Evolutionary conservation across 208 protist species (phyloP).

Genomic region (Trichomonas tenax): DNA sequence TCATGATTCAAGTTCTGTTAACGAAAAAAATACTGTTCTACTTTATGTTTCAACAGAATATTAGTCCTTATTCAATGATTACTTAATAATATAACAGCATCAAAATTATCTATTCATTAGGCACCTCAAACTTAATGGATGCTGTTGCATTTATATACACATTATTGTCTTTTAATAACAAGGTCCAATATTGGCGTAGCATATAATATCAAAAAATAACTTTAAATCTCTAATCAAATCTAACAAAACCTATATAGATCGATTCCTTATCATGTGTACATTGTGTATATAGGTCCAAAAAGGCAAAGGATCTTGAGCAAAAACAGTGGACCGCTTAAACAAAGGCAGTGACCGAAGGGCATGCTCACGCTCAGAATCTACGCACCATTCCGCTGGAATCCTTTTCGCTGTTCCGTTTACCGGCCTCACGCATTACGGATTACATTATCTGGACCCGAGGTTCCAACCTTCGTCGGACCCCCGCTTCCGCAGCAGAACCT

Average conservation of each 20-base stretch:
- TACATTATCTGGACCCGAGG: neutral
- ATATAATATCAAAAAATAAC: neutral
- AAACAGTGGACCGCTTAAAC: neutral
- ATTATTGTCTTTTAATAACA: too few species aligned
- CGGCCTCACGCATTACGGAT: slow-evolving; percentile 10
- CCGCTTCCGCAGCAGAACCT: neutral
- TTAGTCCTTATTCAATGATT: too few species aligned
- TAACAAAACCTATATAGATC: neutral
- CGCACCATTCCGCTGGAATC: neutral
- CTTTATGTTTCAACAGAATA: too few species aligned
- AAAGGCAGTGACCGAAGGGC: neutral
- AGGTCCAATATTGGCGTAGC: too few species aligned
- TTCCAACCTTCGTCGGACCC: neutral
- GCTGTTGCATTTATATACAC: too few species aligned
- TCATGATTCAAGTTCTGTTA: too few species aligned
- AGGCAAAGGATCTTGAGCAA: neutral
- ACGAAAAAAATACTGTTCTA: too few species aligned
- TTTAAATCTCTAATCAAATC: neutral
- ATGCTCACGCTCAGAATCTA: slow-evolving; percentile 14
- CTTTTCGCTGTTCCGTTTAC: slow-evolving; percentile 24
- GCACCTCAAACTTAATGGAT: too few species aligned
- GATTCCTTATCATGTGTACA: neutral
- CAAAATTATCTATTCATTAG: too few species aligned
- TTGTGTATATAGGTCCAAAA: neutral
- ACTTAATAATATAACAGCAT: too few species aligned